phyloP scores from a whole-genome alignment of 2,329 filamentous ascomycete genomes.

The Xylariomycetidae sp. region DNA sequence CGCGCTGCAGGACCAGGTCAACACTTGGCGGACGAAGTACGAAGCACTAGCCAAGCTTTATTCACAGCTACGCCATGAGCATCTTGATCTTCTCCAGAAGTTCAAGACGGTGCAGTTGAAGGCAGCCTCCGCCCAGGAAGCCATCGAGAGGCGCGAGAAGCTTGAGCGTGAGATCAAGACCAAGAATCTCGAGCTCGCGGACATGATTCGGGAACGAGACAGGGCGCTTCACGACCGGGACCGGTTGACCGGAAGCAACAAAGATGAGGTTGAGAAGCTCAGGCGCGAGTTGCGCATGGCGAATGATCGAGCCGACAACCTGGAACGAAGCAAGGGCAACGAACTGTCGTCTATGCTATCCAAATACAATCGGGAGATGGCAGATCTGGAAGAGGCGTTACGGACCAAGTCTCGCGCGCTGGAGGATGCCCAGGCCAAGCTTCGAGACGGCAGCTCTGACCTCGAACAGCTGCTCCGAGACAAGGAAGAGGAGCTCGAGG shows the following conservation, averaged over 20 bases:
- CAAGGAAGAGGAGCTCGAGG: conserved; percentile 96
- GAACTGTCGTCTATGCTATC: conserved; percentile 92
- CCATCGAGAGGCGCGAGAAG: conserved; percentile 90
- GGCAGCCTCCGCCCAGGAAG: conserved; percentile 93
- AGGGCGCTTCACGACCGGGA: conserved; percentile 92
- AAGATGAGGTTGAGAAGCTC: conserved; percentile 90
- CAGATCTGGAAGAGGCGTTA: conserved; percentile 89
- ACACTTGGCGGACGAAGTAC: conserved; percentile 96
- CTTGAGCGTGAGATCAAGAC: conserved; percentile 97
- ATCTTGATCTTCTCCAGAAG: conserved; percentile 89
- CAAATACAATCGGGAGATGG: conserved; percentile 96
- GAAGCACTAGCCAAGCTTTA: conserved; percentile 95
- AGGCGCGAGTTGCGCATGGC: conserved; percentile 92
- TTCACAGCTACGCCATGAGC: conserved; percentile 90
- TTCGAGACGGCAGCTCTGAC: conserved; percentile 77
- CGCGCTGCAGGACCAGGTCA: conserved; percentile 91
- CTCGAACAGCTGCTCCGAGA: conserved; percentile 81
- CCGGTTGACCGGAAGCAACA: conserved; percentile 76
- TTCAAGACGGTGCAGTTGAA: conserved; percentile 96
- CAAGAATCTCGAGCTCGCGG: conserved; percentile 96
- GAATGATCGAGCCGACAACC: conserved; percentile 83
- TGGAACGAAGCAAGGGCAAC: conserved; percentile 88
- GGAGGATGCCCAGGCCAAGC: conserved; percentile 75
- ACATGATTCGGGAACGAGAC: conserved; percentile 97
- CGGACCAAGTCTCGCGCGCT: conserved; percentile 81